Evolutionary conservation across 192 early-diverging fungal genomes (phyloP), one percentile per base, ranked within the genome.

Genomic region (Backusella sp.): DNA sequence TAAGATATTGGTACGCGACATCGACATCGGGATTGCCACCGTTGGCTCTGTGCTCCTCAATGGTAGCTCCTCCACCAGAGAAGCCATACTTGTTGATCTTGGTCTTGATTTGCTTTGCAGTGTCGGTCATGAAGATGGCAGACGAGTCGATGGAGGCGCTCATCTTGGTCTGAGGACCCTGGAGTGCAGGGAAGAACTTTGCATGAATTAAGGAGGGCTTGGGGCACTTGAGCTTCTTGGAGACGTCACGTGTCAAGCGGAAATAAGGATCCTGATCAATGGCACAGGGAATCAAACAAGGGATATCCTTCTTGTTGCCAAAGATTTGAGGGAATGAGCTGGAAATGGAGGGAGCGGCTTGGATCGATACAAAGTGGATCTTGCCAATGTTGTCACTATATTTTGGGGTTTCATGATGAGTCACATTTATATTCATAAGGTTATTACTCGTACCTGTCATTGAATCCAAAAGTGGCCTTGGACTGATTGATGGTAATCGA

Each of bases 221-320:
- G 41, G 93, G 96, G 86, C 97, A 97, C 88, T 98, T 98, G 42
- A 99, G 88, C 66, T 87, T 91, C 72, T 87, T 88, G 17, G 96
- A 92, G 6, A 97, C 96, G 84, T 99, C 98, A 73, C 98, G 91
- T 0, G 98, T 98, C 59, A 99, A 84, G 7, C 98, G 91, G 90
- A 99, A 99, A 86, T 99, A 99, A 66, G 98, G 98, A 79, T 99
- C 98, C 84, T 99, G 98, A 82, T 99, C 98, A 80, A 99, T 97
- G 56, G 96, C 97, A 78, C 96, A 98, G 28, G 98, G 98, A 76
- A 99, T 98, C 85, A 99, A 85, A 80, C 95, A 96, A 5, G 98
- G 97, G 75, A 98, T 92, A 77, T 99, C 96, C 49, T 82, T 88
- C 77, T 93, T 94, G 23, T 79, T 78, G 34, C 98, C 98, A 87